A percentile compares a stretch with the other conserved stretches of the same genome.
Conservation (phyloP, 768 basidiomycete genomes). For the Suillus decipiens region DNA sequence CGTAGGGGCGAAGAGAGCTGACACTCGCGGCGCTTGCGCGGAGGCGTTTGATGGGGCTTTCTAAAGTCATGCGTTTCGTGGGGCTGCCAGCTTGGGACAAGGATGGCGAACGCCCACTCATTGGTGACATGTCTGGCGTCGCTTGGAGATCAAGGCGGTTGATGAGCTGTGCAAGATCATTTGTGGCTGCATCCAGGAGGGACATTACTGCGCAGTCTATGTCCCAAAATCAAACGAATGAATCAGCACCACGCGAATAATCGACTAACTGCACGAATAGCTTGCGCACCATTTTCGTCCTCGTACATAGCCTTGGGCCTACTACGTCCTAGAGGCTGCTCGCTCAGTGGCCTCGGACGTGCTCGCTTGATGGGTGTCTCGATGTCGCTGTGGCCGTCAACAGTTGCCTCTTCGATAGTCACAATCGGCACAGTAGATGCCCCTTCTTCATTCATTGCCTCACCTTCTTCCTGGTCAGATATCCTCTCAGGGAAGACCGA, state of each 20-base stretch:
- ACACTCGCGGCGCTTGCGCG: slow-evolving; percentile 44
- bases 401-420: slow-evolving; percentile 53
- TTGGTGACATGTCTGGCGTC: slow-evolving; percentile 55
- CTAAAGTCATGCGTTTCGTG: slow-evolving; percentile 28
- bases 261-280: not conserved
- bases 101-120: slow-evolving; percentile 27
- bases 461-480: slow-evolving; percentile 16
- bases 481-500: slow-evolving; percentile 58
- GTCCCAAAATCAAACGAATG: not conserved
- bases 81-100: slow-evolving; percentile 33
- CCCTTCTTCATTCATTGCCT: slow-evolving; percentile 13
- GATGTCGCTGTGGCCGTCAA: slow-evolving; percentile 41
- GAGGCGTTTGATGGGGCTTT: slow-evolving; percentile 40
- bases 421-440: slow-evolving; percentile 29
- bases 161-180: slow-evolving; percentile 77
- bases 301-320: slow-evolving; percentile 52
- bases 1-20: slow-evolving; percentile 53
- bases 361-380: slow-evolving; percentile 42
- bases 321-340: slow-evolving; percentile 53
- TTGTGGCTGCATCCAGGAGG: slow-evolving; percentile 76
- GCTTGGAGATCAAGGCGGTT: slow-evolving; percentile 81
- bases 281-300: slow-evolving; percentile 45
- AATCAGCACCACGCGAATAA: not conserved
- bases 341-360: slow-evolving; percentile 61
- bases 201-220: slow-evolving; percentile 56